Percentiles rank a stretch among this genome's conserved stretches.
Conservation (phyloP, 208 protist species). For the Leishmania mexicana region DNA sequence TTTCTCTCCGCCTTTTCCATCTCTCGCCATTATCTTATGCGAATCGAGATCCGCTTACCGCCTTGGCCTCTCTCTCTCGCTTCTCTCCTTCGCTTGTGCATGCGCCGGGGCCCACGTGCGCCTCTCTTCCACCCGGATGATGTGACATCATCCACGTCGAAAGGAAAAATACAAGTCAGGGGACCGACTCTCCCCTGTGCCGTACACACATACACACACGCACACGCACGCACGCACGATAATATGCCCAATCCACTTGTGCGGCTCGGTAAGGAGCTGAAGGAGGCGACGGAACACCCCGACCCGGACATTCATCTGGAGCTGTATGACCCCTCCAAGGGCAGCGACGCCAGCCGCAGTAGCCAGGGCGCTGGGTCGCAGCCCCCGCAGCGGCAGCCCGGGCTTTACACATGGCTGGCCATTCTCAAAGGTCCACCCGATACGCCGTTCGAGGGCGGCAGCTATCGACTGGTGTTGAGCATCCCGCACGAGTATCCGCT, state of each 20-base stretch:
- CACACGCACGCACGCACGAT: neutral
- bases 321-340: constrained; percentile 30
- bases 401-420: constrained; percentile 71
- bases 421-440: constrained; percentile 69
- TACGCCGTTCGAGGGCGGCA: constrained; percentile 80
- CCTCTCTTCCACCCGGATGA: neutral
- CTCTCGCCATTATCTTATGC: neutral
- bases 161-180: neutral
- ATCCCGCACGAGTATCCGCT: constrained; percentile 90
- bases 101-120: no score
- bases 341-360: neutral
- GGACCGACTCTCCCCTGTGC: neutral
- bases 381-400: neutral
- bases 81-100: neutral
- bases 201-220: neutral
- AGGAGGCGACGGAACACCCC: constrained; percentile 40
- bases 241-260: constrained; percentile 48
- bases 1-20: no score
- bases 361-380: neutral
- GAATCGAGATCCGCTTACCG: neutral
- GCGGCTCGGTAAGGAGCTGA: constrained; percentile 66
- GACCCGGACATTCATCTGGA: constrained; percentile 60
- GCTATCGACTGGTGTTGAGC: constrained; percentile 64
- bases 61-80: neutral
- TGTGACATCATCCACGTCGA: no score